A percentile compares a stretch with the other conserved stretches of the same genome.
Conservation (phyloP, 2,329 filamentous ascomycete species). For the Ophiostoma quercus region DNA sequence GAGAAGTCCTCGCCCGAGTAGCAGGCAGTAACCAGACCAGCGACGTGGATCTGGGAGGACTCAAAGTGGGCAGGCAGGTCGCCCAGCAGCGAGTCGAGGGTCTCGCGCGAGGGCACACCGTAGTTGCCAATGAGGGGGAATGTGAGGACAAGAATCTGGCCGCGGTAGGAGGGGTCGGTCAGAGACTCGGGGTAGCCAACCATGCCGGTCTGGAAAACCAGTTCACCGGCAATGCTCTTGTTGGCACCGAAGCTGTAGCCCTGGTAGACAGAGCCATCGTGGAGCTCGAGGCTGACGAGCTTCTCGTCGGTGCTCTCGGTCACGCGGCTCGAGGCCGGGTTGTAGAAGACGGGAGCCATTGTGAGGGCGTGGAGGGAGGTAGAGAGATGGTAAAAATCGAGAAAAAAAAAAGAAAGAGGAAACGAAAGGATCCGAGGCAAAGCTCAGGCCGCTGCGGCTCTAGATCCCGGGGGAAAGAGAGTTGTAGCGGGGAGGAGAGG, state of each 20-base stretch:
- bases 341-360: slow-evolving; percentile 40
- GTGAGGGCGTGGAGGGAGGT: neutral
- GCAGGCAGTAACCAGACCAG: slow-evolving; percentile 81
- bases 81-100: slow-evolving; percentile 75
- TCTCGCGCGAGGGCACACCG: slow-evolving; percentile 83
- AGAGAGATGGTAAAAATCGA: neutral
- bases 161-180: slow-evolving; percentile 80
- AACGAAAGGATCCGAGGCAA: slow-evolving; percentile 1
- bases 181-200: slow-evolving; percentile 95
- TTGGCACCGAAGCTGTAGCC: slow-evolving; percentile 94
- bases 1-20: slow-evolving; percentile 95
- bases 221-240: slow-evolving; percentile 90
- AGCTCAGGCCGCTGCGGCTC: slow-evolving; percentile 9
- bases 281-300: slow-evolving; percentile 80
- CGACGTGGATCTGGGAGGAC: slow-evolving; percentile 85
- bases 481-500: neutral
- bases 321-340: slow-evolving; percentile 58
- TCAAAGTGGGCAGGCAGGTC: slow-evolving; percentile 92
- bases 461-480: neutral
- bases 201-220: slow-evolving; percentile 99
- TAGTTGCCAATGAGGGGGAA: slow-evolving; percentile 97
- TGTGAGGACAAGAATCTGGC: slow-evolving; percentile 93
- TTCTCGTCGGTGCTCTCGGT: slow-evolving; percentile 49
- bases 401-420: neutral
- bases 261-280: slow-evolving; percentile 86